phyloP scores from a whole-genome alignment of 768 basidiomycete species.

The Chlorophyllum brunneum region DNA sequence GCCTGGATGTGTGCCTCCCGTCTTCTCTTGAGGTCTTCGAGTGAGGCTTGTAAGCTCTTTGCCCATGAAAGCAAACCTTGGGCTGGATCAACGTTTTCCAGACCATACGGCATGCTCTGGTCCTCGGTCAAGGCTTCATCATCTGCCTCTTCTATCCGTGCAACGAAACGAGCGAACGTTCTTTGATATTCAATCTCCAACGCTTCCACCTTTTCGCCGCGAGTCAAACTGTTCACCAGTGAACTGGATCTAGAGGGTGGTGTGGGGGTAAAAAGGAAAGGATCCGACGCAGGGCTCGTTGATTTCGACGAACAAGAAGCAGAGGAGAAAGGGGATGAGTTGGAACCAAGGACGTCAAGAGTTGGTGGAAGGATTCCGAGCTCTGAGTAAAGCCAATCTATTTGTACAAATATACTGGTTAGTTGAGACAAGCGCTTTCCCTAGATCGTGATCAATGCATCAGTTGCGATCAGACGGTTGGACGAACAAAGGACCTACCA shows the following conservation, averaged over 20 bases:
- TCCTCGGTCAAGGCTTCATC: conserved; percentile 40
- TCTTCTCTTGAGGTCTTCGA: conserved; percentile 69
- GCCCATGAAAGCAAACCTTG: conserved; percentile 74
- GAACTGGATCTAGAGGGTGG: conserved; percentile 38
- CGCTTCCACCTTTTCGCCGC: conserved; percentile 23
- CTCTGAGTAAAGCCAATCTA: conserved; percentile 81
- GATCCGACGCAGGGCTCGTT: conserved; percentile 36
- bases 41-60: conserved; percentile 45
- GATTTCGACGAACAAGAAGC: conserved; percentile 32
- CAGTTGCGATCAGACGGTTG: background rate
- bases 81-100: conserved; percentile 80
- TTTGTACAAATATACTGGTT: conserved; percentile 61
- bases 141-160: conserved; percentile 55
- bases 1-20: conserved; percentile 86
- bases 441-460: conserved; percentile 30
- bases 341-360: conserved; percentile 39
- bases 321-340: conserved; percentile 19
- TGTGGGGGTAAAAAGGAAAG: conserved; percentile 50
- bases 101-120: conserved; percentile 40
- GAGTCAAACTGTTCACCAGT: too few relatives aligned
- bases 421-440: conserved; percentile 64
- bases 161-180: conserved; percentile 61
- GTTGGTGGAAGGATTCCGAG: conserved; percentile 69
- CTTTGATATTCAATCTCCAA: conserved; percentile 49
- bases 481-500: conserved; percentile 47